phyloP scores from a whole-genome alignment of 441 rosid genomes.

The Erodium trifolium region DNA sequence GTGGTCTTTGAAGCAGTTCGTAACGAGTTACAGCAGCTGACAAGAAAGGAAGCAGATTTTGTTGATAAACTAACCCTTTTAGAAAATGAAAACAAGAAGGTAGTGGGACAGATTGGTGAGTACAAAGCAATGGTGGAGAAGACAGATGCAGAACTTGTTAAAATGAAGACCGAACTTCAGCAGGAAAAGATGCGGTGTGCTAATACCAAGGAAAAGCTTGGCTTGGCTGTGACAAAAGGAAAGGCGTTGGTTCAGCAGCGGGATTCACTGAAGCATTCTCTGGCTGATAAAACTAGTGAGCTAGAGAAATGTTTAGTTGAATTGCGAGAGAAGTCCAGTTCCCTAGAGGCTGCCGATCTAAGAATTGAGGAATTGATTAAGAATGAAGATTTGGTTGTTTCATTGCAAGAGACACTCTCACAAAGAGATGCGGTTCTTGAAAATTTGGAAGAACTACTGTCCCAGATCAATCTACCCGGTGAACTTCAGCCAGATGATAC shows the following conservation, averaged over 20 bases:
- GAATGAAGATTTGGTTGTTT: slow-evolving; percentile 41
- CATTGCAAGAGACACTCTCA: slow-evolving; percentile 53
- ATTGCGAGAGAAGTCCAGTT: slow-evolving; percentile 50
- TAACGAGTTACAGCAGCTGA: slow-evolving; percentile 48
- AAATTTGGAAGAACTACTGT: slow-evolving; percentile 44
- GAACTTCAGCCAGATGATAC: slow-evolving; percentile 48
- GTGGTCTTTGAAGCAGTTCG: slow-evolving; percentile 50
- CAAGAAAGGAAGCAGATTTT: slow-evolving; percentile 47
- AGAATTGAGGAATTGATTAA: slow-evolving; percentile 50
- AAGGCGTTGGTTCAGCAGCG: slow-evolving; percentile 90
- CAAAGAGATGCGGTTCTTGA: slow-evolving; percentile 43
- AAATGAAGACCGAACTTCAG: slow-evolving; percentile 47
- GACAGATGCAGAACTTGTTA: slow-evolving; percentile 39
- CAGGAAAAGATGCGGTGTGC: slow-evolving; percentile 70
- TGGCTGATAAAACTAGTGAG: slow-evolving; percentile 60
- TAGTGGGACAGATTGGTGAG: slow-evolving; percentile 49
- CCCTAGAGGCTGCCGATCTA: slow-evolving; percentile 48
- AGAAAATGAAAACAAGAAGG: slow-evolving; percentile 47
- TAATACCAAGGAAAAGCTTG: slow-evolving; percentile 85
- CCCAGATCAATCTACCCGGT: slow-evolving; percentile 41
- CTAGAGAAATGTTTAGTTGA: slow-evolving; percentile 63
- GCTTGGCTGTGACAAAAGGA: slow-evolving; percentile 92
- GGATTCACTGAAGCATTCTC: slow-evolving; percentile 67
- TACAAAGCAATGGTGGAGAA: slow-evolving; percentile 39
- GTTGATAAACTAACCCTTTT: slow-evolving; percentile 38